phyloP scores from a whole-genome alignment of 2,329 filamentous ascomycete species.

The Aspergillus sp. region DNA sequence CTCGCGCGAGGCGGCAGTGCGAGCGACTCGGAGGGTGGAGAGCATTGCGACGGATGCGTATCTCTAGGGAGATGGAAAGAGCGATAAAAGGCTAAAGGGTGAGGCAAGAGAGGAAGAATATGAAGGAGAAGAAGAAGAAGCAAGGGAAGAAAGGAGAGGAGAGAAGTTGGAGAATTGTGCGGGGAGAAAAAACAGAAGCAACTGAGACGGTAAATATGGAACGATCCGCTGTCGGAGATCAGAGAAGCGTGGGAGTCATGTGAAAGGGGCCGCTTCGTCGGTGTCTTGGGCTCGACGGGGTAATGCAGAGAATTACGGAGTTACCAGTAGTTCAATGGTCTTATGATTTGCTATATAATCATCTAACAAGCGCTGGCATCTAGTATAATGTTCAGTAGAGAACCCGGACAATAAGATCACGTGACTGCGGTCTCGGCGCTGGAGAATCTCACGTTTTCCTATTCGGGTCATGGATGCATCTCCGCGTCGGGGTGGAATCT shows the following conservation, averaged over 20 bases:
- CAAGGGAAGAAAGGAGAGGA: constrained; percentile 1
- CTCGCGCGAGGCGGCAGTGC: constrained; percentile 33
- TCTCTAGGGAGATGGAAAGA: constrained; percentile 3
- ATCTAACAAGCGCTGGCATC: neutral
- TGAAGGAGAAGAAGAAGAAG: neutral
- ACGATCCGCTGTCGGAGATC: constrained; percentile 11
- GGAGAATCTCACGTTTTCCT: neutral
- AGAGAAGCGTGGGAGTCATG: constrained; percentile 8
- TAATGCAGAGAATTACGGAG: too few relatives aligned
- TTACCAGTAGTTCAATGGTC: neutral
- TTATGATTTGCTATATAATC: neutral
- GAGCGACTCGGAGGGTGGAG: constrained; percentile 39
- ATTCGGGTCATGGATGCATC: constrained; percentile 4
- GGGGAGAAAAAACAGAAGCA: too few relatives aligned
- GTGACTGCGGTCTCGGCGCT: neutral
- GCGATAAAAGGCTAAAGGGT: constrained; percentile 4
- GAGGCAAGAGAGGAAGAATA: neutral
- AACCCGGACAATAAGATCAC: neutral
- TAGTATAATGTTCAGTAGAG: neutral
- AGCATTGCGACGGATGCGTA: constrained; percentile 31
- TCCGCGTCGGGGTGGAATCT: constrained; percentile 3
- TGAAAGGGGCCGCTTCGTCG: constrained; percentile 3
- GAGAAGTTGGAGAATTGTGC: neutral
- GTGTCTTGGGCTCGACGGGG: neutral
- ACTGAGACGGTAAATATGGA: constrained; percentile 9